These are phyloP conservation scores for Chlorella variabilis DNA, from an alignment of 163 green algal species.

Conservation along the genomic window DNA sequence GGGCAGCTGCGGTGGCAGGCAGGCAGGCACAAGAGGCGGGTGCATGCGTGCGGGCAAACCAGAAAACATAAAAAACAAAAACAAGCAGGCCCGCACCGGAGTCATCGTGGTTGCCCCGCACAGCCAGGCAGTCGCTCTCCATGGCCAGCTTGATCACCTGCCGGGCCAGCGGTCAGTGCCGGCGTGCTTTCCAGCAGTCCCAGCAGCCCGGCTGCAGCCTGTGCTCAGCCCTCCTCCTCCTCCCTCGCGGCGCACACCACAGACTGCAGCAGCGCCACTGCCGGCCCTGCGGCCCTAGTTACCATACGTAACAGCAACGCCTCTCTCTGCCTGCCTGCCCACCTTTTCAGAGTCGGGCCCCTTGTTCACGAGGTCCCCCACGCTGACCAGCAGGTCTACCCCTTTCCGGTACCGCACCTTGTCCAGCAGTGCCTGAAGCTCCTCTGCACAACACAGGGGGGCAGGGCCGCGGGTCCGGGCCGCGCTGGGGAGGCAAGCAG, in stretches of 20 bases:
- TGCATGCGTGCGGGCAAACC: too few relatives aligned
- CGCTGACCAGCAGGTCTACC: conserved; percentile 69
- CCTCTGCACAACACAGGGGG: conserved; percentile 1
- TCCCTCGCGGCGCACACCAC: too few relatives aligned
- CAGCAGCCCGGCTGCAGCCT: too few relatives aligned
- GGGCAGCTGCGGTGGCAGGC: too few relatives aligned
- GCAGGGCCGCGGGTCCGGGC: not conserved
- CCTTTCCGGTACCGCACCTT: conserved; percentile 39
- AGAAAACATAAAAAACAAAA: too few relatives aligned
- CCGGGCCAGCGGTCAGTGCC: not conserved
- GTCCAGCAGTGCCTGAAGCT: conserved; percentile 56
- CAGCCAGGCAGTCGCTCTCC: conserved; percentile 37
- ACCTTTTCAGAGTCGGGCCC: conserved; percentile 51
- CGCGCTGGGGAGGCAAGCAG: too few relatives aligned
- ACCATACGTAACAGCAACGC: too few relatives aligned
- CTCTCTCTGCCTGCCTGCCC: too few relatives aligned
- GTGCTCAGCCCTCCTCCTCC: too few relatives aligned
- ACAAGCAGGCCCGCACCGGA: conserved; percentile 14
- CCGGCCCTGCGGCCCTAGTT: too few relatives aligned
- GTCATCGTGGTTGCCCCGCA: conserved; percentile 85
- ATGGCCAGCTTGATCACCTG: conserved; percentile 40
- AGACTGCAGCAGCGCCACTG: too few relatives aligned
- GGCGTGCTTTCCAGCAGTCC: too few relatives aligned
- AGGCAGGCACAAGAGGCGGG: not conserved
- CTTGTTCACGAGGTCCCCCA: conserved; percentile 82